Conservation (phyloP, 495 filamentous ascomycete species). For the Peziza echinospora region DNA sequence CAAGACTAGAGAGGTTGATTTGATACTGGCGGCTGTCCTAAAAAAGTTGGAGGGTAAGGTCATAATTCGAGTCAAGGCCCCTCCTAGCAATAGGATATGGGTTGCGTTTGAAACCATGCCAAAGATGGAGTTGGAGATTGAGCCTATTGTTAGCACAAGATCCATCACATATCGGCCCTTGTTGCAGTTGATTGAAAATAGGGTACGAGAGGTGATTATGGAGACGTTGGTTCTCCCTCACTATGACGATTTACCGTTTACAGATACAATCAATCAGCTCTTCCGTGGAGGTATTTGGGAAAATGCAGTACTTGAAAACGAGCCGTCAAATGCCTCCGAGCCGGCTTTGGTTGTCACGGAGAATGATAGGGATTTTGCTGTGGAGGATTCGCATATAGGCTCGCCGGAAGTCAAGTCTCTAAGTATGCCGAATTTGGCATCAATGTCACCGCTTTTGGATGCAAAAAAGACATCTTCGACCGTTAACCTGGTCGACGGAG, state of each 20-base stretch:
- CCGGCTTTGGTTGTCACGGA: conserved; percentile 24
- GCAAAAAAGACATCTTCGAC: background rate
- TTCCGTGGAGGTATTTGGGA: conserved; percentile 81
- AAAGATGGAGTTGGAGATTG: conserved; percentile 74
- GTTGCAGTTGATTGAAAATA: conserved; percentile 74
- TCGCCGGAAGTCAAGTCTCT: conserved; percentile 15
- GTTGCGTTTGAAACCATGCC: conserved; percentile 81
- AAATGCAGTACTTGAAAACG: conserved; percentile 25
- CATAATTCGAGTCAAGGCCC: conserved; percentile 73
- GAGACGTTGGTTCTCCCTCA: conserved; percentile 87
- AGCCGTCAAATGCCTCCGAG: conserved; percentile 3
- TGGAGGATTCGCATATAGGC: conserved; percentile 27
- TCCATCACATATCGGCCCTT: conserved; percentile 90
- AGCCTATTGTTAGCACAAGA: conserved; percentile 83
- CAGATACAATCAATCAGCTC: conserved; percentile 46
- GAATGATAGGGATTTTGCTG: conserved; percentile 36
- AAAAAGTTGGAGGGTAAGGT: conserved; percentile 71
- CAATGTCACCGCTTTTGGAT: conserved; percentile 17
- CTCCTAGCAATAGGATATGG: conserved; percentile 88
- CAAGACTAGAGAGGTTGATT: conserved; percentile 70
- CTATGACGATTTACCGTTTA: conserved; percentile 88
- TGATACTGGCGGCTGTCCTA: conserved; percentile 67
- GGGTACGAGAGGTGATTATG: conserved; percentile 77
- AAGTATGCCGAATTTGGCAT: conserved; percentile 27
- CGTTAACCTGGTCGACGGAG: background rate